Conservation (phyloP, 208 protist species). For the Phytomonas francai region DNA sequence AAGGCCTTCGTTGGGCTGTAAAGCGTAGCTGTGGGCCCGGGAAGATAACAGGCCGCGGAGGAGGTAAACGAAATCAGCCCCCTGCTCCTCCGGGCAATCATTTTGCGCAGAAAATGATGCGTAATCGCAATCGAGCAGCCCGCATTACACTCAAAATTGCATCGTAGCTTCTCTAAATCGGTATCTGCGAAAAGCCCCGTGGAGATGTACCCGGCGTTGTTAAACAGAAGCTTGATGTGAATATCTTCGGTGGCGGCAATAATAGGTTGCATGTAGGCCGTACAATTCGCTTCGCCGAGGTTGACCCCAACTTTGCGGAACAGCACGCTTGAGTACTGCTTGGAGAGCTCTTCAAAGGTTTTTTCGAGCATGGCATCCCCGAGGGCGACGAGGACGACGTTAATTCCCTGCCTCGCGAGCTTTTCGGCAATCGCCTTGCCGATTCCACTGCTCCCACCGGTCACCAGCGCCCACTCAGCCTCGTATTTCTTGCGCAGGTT, state of each 20-base stretch:
- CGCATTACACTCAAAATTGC: conserved; percentile 90
- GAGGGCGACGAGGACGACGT: conserved; percentile 87
- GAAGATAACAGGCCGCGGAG: conserved; percentile 70
- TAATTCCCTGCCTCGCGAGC: conserved; percentile 88
- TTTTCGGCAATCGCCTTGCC: conserved; percentile 90
- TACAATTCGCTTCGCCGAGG: conserved; percentile 51
- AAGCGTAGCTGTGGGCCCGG: conserved; percentile 78
- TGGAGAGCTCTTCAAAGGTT: conserved; percentile 70
- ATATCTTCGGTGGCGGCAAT: conserved; percentile 59
- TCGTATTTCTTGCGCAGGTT: conserved; percentile 74
- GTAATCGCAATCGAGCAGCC: conserved; percentile 81
- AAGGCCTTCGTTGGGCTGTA: conserved; percentile 92
- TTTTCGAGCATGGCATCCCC: conserved; percentile 79
- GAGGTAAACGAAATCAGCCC: conserved; percentile 89
- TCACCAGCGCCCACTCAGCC: conserved; percentile 88
- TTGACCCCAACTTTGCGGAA: conserved; percentile 87
- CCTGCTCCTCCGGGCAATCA: conserved; percentile 64
- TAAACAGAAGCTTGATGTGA: conserved; percentile 76
- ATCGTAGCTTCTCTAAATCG: conserved; percentile 57
- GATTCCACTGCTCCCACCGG: conserved; percentile 93
- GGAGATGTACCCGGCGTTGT: conserved; percentile 93
- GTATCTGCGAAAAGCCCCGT: conserved; percentile 89
- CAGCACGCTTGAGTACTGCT: conserved; percentile 59
- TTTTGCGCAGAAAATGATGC: conserved; percentile 79
- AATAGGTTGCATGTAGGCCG: conserved; percentile 71